These are phyloP conservation scores for Peniophora sp. DNA, from an alignment of 1,284 basidiomycete species.

Conservation along the genomic window DNA sequence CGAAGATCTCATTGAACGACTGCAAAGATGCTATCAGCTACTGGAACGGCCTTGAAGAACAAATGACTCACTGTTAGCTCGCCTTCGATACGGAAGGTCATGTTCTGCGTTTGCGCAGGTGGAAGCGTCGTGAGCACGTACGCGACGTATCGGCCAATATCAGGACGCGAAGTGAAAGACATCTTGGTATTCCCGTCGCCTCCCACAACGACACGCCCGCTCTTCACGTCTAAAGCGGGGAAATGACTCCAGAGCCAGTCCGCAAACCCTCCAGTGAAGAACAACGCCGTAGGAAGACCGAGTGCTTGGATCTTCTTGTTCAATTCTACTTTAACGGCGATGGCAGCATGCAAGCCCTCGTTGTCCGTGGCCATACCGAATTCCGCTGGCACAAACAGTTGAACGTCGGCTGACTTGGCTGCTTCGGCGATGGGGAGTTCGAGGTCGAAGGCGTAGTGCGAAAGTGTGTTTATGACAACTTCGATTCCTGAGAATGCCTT, in stretches of 20 bases:
- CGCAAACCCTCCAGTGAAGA: conserved; percentile 8
- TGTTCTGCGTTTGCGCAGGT: conserved; percentile 18
- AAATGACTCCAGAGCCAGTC: conserved; percentile 5
- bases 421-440: conserved; percentile 22
- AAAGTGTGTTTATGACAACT: background rate
- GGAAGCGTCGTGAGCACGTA: conserved; percentile 26
- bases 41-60: background rate
- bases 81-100: conserved; percentile 28
- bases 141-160: conserved; percentile 28
- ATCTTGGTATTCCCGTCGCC: conserved; percentile 21
- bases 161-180: conserved; percentile 23
- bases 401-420: conserved; percentile 27
- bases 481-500: background rate
- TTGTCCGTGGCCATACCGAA: conserved; percentile 18
- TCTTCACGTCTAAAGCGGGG: conserved; percentile 13
- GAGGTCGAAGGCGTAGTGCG: background rate
- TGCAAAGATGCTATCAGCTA: background rate
- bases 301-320: conserved; percentile 6
- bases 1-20: conserved; percentile 11
- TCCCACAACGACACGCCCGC: conserved; percentile 21
- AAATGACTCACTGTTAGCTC: conserved; percentile 17
- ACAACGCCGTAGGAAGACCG: conserved; percentile 11
- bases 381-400: conserved; percentile 31
- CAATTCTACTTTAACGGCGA: background rate
- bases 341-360: background rate